phyloP scores from a whole-genome alignment of 148 eudicot genomes.

The Oxyria digyna region DNA sequence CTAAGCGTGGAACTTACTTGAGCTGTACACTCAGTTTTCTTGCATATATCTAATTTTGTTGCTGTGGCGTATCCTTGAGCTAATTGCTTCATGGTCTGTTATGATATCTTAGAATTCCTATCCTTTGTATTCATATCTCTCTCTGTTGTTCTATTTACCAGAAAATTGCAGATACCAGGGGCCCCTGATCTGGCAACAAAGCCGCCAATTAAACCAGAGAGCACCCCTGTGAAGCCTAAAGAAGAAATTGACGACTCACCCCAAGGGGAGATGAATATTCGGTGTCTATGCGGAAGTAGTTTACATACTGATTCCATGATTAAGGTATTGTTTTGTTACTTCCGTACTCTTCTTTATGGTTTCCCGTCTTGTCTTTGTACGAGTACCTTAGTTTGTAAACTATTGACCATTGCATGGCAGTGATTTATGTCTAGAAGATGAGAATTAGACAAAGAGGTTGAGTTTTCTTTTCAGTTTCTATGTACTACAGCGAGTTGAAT shows the following conservation, averaged over 20 bases:
- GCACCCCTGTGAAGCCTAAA: slow-evolving; percentile 45
- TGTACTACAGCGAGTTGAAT: neutral
- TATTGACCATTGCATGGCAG: neutral
- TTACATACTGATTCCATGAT: slow-evolving; percentile 51
- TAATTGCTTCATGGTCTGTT: neutral
- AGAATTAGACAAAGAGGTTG: neutral
- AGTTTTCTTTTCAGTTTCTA: neutral
- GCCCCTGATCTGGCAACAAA: slow-evolving; percentile 81
- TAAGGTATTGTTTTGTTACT: slow-evolving; percentile 33
- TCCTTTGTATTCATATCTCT: neutral
- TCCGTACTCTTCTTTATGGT: neutral
- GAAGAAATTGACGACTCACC: slow-evolving; percentile 70
- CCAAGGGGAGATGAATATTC: slow-evolving; percentile 52
- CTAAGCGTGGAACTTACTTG: neutral
- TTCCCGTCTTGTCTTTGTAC: neutral
- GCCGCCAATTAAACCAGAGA: slow-evolving; percentile 35
- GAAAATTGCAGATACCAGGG: slow-evolving; percentile 87
- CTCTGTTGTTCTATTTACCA: slow-evolving; percentile 17
- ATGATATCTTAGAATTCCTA: neutral
- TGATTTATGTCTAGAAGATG: neutral
- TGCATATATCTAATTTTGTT: neutral
- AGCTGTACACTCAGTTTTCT: neutral
- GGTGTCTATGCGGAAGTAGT: slow-evolving; percentile 62
- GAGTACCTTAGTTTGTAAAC: neutral
- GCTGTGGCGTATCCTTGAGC: neutral